Base-by-base conservation (phyloP, 2,329 filamentous ascomycete genomes). In the Colletotrichum coccodes region DNA sequence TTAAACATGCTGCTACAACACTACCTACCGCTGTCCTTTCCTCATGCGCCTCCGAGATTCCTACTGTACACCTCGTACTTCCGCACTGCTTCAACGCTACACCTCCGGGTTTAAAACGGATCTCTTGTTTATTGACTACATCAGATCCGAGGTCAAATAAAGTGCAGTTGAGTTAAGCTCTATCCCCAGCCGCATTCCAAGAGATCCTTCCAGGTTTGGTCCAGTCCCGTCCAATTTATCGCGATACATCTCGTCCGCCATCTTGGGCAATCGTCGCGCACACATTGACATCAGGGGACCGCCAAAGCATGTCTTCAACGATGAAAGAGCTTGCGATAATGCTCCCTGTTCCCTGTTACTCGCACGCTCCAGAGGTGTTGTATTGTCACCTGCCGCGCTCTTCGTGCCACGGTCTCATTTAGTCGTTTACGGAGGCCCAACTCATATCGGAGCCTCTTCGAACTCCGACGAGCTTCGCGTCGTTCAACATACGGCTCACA, bases 161-260 rank as follows among this genome's bases (percentile, higher is more conserved):
- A 26, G 32, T 23, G 50, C 44, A 28, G n/a, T 47, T 28, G 49
- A 49, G 23, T 34, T 42, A 14, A 50, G 8, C 40, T 59, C 28
- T 14, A 23, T 21, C 11, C 42, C 44, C 3, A 23, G 21, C 26
- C 18, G 30, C 47, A 28, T 50, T 50, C 26, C 47, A n/a, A 21
- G 34, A 28, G 38, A 36, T 36, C 34, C 40, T 50, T 23, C 44
- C 42, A 50, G 32, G 52, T 44, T 64, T 44, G 53, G 52, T 42
- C 53, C 36, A 60, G 23, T 40, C 47, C 47, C 62, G 28, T 60
- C 56, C 23, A 60, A 54, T 28, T 46, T 36, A 46, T 36, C 26
- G 26, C 21, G 12, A 23, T 21, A 4, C 36, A 38, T 14, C 49
- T 38, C 50, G 34, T 53, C 46, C 30, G 23, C 23, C 44, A 50